Evolutionary conservation across 148 eudicot genomes (phyloP).

Genomic region (Rheum nobile): DNA sequence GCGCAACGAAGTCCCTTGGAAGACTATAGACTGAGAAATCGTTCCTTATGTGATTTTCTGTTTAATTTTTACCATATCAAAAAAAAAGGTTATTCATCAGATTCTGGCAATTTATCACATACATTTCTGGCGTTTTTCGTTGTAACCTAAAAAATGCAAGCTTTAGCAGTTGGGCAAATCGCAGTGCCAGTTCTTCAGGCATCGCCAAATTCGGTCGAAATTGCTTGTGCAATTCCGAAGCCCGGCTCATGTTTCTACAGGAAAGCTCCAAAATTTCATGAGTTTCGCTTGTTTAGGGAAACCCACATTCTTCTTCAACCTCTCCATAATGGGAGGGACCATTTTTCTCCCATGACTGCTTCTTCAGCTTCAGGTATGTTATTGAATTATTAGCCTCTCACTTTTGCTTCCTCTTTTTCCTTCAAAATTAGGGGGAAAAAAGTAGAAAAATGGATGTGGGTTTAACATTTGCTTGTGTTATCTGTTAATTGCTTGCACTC

Average conservation of each 20-base stretch:
- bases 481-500: neutral
- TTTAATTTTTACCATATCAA: too few species aligned
- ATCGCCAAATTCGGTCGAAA: neutral
- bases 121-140: neutral
- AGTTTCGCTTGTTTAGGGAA: neutral
- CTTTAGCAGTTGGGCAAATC: neutral
- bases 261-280: neutral
- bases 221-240: neutral
- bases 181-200: neutral
- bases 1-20: too few species aligned
- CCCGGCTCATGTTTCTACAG: neutral
- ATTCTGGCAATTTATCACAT: neutral
- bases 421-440: neutral
- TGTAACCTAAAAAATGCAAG: neutral
- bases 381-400: neutral
- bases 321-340: conserved; percentile 18
- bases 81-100: neutral
- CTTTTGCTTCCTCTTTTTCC: neutral
- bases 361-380: conserved; percentile 50
- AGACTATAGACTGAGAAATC: too few species aligned
- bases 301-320: neutral
- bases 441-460: neutral
- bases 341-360: conserved; percentile 39
- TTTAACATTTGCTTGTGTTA: neutral
- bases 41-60: too few species aligned